Evolutionary conservation across 495 filamentous ascomycete genomes (phyloP), one percentile per base, ranked within the genome.

Genomic region (Terfezia claveryi): DNA sequence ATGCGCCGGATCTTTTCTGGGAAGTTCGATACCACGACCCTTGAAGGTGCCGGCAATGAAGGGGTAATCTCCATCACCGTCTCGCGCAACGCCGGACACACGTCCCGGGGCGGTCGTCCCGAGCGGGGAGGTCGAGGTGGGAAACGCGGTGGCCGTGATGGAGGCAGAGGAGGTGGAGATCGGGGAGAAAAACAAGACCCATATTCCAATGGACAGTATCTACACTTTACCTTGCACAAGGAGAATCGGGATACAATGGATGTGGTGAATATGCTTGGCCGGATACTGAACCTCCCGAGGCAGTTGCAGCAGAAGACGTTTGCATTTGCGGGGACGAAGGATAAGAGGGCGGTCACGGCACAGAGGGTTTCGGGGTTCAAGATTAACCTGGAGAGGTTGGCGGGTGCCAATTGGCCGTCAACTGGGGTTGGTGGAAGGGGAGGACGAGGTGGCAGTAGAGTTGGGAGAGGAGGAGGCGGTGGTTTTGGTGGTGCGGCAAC

Each of bases 211-310:
- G 87, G 83, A 1, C 77, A 82, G 9, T 88, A 85, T 63, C 74
- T 95, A 8, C 91, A 98, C 66, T 92, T 96, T 64, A 85, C 85
- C 0, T 76, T 98, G 41, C 91, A 88, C 73, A 98, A 98, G 70
- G 91, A 96, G 68, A 98, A 98, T 68, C 87, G 87, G 61, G 92
- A 98, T 62, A 98, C 92, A 2, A 94, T 95, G 86, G 89, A 98
- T 58, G 80, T 83, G 0, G 72, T 92, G 32, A 78, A 75, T 8
- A 81, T 79, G 56, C 70, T 96, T 8, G 78, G 79, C 0, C 77
- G 79, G 50, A 71, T 77, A 16, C 62, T 93, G 37, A 80, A 80
- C 58, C 71, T 83, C 61, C 50, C 50, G 11, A n/a, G 16, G 23
- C n/a, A 51, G 23, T 20, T 36, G 9, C 79, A 79, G 52, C 68